A percentile compares a stretch with the other conserved stretches of the same genome.
Conservation (phyloP, 441 rosid species). For the Daphne laureola region DNA sequence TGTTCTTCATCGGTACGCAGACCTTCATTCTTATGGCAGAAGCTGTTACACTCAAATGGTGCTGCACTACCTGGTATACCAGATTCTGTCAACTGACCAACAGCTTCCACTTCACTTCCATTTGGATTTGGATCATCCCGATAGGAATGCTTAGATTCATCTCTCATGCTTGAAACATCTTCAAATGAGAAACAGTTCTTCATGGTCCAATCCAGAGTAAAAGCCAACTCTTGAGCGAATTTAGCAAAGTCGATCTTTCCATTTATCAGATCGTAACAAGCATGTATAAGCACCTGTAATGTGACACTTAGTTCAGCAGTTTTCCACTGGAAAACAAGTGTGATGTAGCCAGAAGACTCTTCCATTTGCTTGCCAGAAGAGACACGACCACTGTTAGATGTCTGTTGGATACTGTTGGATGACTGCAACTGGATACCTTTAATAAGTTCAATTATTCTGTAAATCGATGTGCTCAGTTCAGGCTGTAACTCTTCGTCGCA, state of each 20-base stretch:
- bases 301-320: constrained; percentile 51
- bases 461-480: constrained; percentile 43
- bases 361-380: constrained; percentile 28
- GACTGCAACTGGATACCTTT: constrained; percentile 41
- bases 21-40: constrained; percentile 14
- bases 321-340: constrained; percentile 79
- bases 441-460: constrained; percentile 52
- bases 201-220: constrained; percentile 69
- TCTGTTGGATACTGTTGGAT: constrained; percentile 16
- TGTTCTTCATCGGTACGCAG: constrained; percentile 23
- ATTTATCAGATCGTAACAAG: constrained; percentile 51
- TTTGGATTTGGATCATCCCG: constrained; percentile 55
- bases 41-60: constrained; percentile 8
- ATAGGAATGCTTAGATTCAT: constrained; percentile 52
- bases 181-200: constrained; percentile 64
- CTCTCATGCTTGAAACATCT: constrained; percentile 76
- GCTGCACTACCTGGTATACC: constrained; percentile 18
- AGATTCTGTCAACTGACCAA: constrained; percentile 29
- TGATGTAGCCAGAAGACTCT: constrained; percentile 43
- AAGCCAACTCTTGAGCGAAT: constrained; percentile 55
- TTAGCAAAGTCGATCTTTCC: constrained; percentile 39
- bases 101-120: constrained; percentile 47
- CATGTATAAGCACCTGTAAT: constrained; percentile 46
- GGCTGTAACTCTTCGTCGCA: constrained; percentile 17
- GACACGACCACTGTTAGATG: constrained; percentile 26